Conservation (phyloP, 306 rosid genomes). For the Sesbania bispinosa region DNA sequence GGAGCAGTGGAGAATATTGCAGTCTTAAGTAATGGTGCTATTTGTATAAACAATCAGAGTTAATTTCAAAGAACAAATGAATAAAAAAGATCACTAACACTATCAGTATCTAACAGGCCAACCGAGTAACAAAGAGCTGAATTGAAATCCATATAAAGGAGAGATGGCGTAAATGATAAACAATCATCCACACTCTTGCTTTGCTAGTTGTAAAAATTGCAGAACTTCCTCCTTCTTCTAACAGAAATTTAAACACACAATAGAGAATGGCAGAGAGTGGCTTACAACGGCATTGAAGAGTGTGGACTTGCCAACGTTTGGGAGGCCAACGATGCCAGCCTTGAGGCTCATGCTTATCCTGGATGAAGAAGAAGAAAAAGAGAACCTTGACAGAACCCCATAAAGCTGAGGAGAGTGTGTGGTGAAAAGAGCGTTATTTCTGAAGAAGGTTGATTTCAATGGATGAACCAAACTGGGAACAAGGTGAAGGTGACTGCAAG, state of each 20-base stretch:
- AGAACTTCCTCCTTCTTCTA: too few relatives aligned
- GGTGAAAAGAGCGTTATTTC: constrained; percentile 35
- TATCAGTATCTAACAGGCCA: too few relatives aligned
- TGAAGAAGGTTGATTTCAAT: constrained; percentile 46
- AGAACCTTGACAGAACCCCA: constrained; percentile 50
- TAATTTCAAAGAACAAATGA: too few relatives aligned
- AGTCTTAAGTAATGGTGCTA: too few relatives aligned
- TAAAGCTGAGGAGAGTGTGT: constrained; percentile 38
- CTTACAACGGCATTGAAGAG: constrained; percentile 97
- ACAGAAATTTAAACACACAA: background rate
- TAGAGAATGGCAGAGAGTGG: background rate
- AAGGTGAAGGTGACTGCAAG: constrained; percentile 45
- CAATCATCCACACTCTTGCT: too few relatives aligned
- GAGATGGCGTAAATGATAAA: too few relatives aligned
- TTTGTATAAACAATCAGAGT: too few relatives aligned
- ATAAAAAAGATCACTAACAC: too few relatives aligned
- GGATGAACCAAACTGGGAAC: constrained; percentile 57
- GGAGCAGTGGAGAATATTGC: too few relatives aligned
- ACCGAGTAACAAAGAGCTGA: too few relatives aligned
- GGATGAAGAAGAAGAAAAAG: constrained; percentile 55
- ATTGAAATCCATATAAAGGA: too few relatives aligned
- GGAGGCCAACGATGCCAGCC: constrained; percentile 98
- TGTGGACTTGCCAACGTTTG: constrained; percentile 95
- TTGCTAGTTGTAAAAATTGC: too few relatives aligned
- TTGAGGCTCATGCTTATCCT: constrained; percentile 89